Conservation (phyloP, 495 filamentous ascomycete species). For the Cudoniella acicularis region DNA sequence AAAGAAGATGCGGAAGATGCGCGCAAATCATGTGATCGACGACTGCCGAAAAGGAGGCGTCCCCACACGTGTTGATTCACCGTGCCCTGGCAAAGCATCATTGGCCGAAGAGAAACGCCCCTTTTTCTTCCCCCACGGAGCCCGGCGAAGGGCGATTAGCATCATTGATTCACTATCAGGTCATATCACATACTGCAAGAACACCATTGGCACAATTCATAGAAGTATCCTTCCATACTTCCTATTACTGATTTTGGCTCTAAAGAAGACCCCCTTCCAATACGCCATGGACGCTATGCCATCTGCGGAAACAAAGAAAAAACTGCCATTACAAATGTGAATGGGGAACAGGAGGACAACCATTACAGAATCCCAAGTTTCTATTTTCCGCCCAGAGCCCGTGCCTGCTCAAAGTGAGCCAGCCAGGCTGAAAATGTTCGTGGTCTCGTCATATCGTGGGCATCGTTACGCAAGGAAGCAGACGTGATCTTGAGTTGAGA, state of each 20-base stretch:
- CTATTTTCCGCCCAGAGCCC: neutral
- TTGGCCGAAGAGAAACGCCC: no score
- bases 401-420: constrained; percentile 1
- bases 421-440: constrained; percentile 15
- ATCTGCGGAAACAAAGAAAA: neutral
- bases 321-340: constrained; percentile 6
- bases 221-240: neutral
- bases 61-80: no score
- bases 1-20: neutral
- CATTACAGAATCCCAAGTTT: constrained; percentile 1
- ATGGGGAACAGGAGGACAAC: neutral
- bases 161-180: no score
- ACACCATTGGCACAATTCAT: neutral
- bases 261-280: neutral
- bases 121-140: neutral
- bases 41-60: no score
- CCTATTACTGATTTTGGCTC: neutral
- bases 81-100: no score
- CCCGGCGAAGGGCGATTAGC: neutral
- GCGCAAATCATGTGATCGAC: neutral
- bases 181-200: neutral
- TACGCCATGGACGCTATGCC: constrained; percentile 1
- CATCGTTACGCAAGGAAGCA: constrained; percentile 25
- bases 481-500: constrained; percentile 6
- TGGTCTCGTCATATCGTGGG: constrained; percentile 27